Base-by-base conservation (phyloP, 768 basidiomycete genomes). In the Rhodosporidiobolus odoratus region DNA sequence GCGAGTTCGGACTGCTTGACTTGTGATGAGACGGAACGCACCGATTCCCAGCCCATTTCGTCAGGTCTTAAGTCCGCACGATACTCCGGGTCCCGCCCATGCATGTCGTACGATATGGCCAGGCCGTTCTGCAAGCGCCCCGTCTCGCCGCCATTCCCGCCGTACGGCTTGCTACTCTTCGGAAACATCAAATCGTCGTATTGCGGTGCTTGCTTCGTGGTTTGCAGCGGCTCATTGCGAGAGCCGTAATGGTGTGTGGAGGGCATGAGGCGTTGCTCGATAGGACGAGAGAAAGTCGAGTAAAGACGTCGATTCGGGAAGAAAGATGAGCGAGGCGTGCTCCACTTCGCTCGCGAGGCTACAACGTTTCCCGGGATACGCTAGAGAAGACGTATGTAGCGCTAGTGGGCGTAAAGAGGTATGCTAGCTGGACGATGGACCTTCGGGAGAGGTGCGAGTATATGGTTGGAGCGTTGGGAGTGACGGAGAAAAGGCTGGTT, bases 71-170 rank as follows among this genome's bases (percentile, higher is more conserved):
- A 19, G 17, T 69, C 62, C 0, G 50, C 23, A 1, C 48, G 56
- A 21, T 69, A 57, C 30, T 25, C 56, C 3, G 68, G 68, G 34
- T 63, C 38, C 38, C 54, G 40, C 38, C 59, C 62, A 58, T 64
- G 58, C 32, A 27, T 38, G 15, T 64, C 62, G 37, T 62, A 56
- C 27, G n/a, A 34, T 34, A 58, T 63, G 38, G 37, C 47, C 43
- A 56, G 43, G 6, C 56, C 56, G 32, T 57, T n/a, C n/a, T n/a
- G n/a, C n/a, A n/a, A n/a, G n/a, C n/a, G n/a, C n/a, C n/a, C 56
- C 25, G 34, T 12, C 32, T 35, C 45, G 15, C n/a, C 32, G 32
- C n/a, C 40, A 19, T 13, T 8, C 3, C 12, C 2, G 3, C 45
- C 19, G 19, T n/a, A 19, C 30, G 12, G 4, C 52, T 54, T 41